Conservation (phyloP, 169 alveolate species). For the Pseudocohnilembus persalinus region DNA sequence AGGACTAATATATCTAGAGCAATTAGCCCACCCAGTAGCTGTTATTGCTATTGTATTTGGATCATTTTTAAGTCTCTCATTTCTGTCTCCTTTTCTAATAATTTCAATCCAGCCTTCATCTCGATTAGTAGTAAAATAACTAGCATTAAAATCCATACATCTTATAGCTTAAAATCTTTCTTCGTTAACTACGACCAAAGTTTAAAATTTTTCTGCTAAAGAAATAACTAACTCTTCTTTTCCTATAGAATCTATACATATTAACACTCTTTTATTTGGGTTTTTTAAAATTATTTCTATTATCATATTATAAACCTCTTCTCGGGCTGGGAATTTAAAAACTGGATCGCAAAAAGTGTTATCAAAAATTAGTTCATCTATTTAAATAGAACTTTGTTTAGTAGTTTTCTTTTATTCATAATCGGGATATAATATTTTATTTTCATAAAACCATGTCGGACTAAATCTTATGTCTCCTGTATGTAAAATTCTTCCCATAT, state of each 20-base stretch:
- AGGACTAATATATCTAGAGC: slow-evolving; percentile 24
- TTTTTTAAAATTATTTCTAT: slow-evolving; percentile 54
- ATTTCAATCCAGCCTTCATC: slow-evolving; percentile 63
- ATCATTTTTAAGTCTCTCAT: slow-evolving; percentile 37
- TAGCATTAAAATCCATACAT: slow-evolving; percentile 49
- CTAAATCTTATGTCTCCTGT: slow-evolving; percentile 81
- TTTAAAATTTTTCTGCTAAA: slow-evolving; percentile 64
- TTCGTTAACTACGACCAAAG: slow-evolving; percentile 67
- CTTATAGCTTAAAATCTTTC: slow-evolving; percentile 53
- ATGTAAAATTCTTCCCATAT: slow-evolving; percentile 73
- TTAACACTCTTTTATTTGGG: slow-evolving; percentile 52
- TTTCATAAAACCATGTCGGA: slow-evolving; percentile 48
- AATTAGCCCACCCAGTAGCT: slow-evolving; percentile 49
- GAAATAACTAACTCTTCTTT: slow-evolving; percentile 67
- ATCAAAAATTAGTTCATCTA: slow-evolving; percentile 72
- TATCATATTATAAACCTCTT: slow-evolving; percentile 57
- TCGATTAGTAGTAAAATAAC: slow-evolving; percentile 59
- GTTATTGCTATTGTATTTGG: slow-evolving; percentile 55
- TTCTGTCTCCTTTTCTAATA: slow-evolving; percentile 39
- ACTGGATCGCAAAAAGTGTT: slow-evolving; percentile 76
- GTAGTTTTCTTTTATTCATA: slow-evolving; percentile 9
- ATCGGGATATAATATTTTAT: slow-evolving; percentile 45
- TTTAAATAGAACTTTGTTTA: slow-evolving; percentile 36
- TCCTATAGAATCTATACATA: slow-evolving; percentile 66
- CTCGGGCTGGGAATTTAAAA: slow-evolving; percentile 68